These are phyloP conservation scores for Lentinula edodes DNA, from an alignment of 768 basidiomycete species.

Conservation along the genomic window DNA sequence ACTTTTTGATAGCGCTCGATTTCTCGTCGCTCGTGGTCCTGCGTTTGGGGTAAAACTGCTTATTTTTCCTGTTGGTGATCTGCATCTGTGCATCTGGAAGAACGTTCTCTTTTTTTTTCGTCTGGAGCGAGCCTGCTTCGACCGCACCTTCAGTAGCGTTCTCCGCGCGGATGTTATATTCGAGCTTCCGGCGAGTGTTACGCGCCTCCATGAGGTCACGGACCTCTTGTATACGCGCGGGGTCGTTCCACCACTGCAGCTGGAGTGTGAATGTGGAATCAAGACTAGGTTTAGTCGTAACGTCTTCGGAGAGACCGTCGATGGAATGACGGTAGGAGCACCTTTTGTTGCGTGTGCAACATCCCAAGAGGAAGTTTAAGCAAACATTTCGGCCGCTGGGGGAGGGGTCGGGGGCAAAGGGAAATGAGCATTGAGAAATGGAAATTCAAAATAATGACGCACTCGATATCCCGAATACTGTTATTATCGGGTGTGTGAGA, in stretches of 20 bases:
- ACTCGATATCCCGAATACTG: conserved; percentile 1
- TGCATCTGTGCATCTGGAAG: neutral
- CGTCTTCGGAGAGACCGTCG: neutral
- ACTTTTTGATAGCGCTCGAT: no score
- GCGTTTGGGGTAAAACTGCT: neutral
- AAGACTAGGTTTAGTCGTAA: neutral
- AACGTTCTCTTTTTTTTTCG: neutral
- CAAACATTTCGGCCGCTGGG: neutral
- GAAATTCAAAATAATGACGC: neutral
- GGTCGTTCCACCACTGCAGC: neutral
- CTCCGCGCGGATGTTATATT: neutral
- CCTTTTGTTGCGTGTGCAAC: neutral
- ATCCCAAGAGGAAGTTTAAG: neutral
- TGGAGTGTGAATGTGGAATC: neutral
- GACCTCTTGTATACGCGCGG: neutral
- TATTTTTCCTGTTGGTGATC: neutral
- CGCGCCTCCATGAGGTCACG: neutral
- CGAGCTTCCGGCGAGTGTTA: neutral
- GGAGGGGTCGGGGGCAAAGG: neutral
- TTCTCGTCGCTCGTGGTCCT: neutral
- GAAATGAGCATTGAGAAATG: neutral
- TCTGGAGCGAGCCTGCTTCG: neutral
- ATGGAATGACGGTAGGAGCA: neutral
- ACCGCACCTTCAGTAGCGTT: neutral
- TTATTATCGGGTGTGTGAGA: neutral